These are phyloP conservation scores for Exophiala bonariae DNA, from an alignment of 2,329 filamentous ascomycete species.

Conservation along the genomic window DNA sequence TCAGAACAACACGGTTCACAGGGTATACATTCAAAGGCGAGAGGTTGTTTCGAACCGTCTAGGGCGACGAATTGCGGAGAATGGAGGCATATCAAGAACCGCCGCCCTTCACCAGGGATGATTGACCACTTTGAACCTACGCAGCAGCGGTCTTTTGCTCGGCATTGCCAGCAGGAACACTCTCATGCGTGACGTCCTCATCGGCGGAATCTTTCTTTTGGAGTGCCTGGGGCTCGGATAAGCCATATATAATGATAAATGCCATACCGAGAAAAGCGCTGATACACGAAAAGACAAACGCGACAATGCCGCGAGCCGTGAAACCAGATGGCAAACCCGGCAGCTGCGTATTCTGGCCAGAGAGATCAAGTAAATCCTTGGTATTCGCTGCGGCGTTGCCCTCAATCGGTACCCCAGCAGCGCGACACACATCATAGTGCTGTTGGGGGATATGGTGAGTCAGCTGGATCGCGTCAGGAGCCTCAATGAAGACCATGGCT, in stretches of 20 bases:
- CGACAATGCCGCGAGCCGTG: constrained; percentile 67
- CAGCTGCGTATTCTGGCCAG: constrained; percentile 58
- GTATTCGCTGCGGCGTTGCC: constrained; percentile 77
- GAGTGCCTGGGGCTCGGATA: constrained; percentile 6
- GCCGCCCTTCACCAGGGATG: too few species aligned
- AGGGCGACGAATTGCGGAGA: too few species aligned
- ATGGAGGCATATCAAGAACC: too few species aligned
- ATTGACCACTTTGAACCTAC: too few species aligned
- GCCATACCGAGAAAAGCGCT: constrained; percentile 67
- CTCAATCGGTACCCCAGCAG: constrained; percentile 47
- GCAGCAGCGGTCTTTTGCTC: constrained; percentile 1
- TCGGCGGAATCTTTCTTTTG: background rate
- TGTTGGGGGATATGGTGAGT: constrained; percentile 60
- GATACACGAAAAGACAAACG: constrained; percentile 69
- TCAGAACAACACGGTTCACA: too few species aligned
- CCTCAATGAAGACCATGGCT: constrained; percentile 51
- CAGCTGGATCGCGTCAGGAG: constrained; percentile 59
- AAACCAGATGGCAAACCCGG: constrained; percentile 65
- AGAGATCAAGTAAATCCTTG: constrained; percentile 60
- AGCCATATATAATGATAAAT: constrained; percentile 65
- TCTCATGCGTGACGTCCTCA: constrained; percentile 3
- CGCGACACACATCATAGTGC: constrained; percentile 60
- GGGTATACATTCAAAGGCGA: too few species aligned
- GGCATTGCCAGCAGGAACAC: constrained; percentile 2
- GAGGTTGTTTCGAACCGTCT: too few species aligned